Evolutionary conservation across 192 early-diverging fungal genomes (phyloP).

Genomic region (Entomortierella beljakovae): DNA sequence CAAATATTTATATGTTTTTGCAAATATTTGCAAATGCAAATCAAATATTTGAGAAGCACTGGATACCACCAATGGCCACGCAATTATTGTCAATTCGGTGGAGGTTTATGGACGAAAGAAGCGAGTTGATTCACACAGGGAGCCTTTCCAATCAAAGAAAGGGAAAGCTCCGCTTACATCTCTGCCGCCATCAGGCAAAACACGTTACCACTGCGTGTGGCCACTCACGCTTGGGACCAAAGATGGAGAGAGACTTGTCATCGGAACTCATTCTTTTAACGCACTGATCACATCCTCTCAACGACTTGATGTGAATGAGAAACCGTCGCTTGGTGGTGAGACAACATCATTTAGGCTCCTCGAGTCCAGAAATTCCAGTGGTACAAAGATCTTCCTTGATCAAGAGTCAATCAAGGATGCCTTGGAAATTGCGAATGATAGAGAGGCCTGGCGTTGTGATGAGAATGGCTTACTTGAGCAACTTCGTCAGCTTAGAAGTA

Average conservation of each 20-base stretch:
- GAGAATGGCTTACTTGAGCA: slow-evolving; percentile 14
- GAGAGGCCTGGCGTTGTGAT: slow-evolving; percentile 1
- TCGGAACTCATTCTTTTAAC: slow-evolving; percentile 12
- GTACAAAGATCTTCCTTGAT: slow-evolving; percentile 28
- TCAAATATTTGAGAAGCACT: too few species aligned
- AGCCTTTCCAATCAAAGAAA: slow-evolving; percentile 33
- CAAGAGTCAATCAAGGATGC: slow-evolving; percentile 2
- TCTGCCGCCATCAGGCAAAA: slow-evolving; percentile 14
- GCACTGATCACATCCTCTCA: slow-evolving; percentile 38
- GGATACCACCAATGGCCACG: slow-evolving; percentile 28
- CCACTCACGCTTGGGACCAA: slow-evolving; percentile 4
- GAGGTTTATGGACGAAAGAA: slow-evolving; percentile 43
- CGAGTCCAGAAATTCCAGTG: slow-evolving; percentile 11
- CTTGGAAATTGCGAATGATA: background rate
- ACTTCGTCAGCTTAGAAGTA: slow-evolving; percentile 29
- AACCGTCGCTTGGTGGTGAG: slow-evolving; percentile 19
- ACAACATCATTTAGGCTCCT: slow-evolving; percentile 15
- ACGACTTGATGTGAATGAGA: slow-evolving; percentile 26
- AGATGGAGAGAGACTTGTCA: slow-evolving; percentile 18
- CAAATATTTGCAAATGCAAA: too few species aligned
- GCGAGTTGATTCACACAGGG: slow-evolving; percentile 37
- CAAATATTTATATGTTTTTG: too few species aligned
- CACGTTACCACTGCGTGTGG: slow-evolving; percentile 44
- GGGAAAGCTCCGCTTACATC: slow-evolving; percentile 21
- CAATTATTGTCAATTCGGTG: slow-evolving; percentile 41